Evolutionary conservation across 1,284 basidiomycete species (phyloP).

Genomic region (Sutorius eximius): DNA sequence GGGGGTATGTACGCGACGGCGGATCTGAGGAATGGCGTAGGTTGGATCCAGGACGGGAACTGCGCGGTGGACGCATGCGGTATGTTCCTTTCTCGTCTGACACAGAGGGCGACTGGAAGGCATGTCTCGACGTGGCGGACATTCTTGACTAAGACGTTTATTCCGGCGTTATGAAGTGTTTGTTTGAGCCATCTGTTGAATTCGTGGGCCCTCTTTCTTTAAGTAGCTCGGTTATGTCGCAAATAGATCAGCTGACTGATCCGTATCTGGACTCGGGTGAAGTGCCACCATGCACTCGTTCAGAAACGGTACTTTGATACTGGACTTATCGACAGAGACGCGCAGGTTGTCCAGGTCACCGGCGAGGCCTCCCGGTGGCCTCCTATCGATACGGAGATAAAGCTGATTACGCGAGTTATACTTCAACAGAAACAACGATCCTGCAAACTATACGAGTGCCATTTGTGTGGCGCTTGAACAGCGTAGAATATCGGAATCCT

Average conservation of each 20-base stretch:
- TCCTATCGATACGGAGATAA: conserved; percentile 25
- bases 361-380: conserved; percentile 26
- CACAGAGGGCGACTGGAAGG: conserved; percentile 56
- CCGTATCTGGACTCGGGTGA: no score
- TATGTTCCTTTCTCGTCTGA: conserved; percentile 63
- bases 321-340: conserved; percentile 24
- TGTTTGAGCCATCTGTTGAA: no score
- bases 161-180: not conserved
- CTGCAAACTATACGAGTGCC: conserved; percentile 22
- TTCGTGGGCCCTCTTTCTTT: no score
- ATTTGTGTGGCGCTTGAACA: conserved; percentile 24
- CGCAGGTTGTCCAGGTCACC: conserved; percentile 24
- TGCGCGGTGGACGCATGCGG: conserved; percentile 51
- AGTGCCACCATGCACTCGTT: conserved; percentile 22
- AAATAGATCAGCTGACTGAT: no score
- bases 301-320: conserved; percentile 27
- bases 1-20: conserved; percentile 4
- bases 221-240: no score
- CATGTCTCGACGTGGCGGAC: conserved; percentile 19
- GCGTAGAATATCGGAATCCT: conserved; percentile 16
- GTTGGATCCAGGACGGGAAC: conserved; percentile 16
- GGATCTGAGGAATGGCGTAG: conserved; percentile 15
- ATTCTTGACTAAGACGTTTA: not conserved
- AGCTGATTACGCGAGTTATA: conserved; percentile 27
- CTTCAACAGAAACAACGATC: conserved; percentile 25